phyloP scores from a whole-genome alignment of 768 basidiomycete genomes.

The Leccinum subgranulosum region DNA sequence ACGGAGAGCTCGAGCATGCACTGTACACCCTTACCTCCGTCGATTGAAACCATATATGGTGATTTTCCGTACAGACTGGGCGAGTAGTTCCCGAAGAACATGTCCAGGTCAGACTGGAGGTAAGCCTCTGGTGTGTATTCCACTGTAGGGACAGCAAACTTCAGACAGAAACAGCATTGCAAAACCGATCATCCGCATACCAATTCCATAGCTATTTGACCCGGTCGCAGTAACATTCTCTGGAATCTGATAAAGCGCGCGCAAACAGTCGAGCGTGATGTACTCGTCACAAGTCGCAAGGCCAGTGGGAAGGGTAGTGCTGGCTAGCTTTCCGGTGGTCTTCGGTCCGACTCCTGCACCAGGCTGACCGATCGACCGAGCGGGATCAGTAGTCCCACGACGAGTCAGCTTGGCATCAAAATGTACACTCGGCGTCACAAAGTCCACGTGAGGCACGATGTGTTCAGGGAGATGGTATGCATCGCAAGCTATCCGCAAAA shows the following conservation, averaged over 20 bases:
- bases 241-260: slow-evolving; percentile 26
- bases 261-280: slow-evolving; percentile 31
- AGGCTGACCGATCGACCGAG: not conserved
- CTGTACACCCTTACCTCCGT: slow-evolving; percentile 23
- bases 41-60: slow-evolving; percentile 30
- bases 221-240: slow-evolving; percentile 8
- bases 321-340: slow-evolving; percentile 11
- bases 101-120: slow-evolving; percentile 27
- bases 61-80: slow-evolving; percentile 19
- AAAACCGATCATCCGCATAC: not conserved
- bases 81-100: slow-evolving; percentile 30
- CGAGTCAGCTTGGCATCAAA: slow-evolving; percentile 27
- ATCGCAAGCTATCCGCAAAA: slow-evolving; percentile 26
- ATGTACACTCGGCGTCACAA: slow-evolving; percentile 33
- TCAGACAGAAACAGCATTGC: not conserved
- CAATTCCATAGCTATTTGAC: slow-evolving; percentile 18
- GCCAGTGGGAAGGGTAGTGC: slow-evolving; percentile 1
- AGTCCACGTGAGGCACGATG: slow-evolving; percentile 31
- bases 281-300: slow-evolving; percentile 24
- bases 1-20: not conserved
- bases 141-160: slow-evolving; percentile 11
- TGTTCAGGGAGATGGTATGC: slow-evolving; percentile 33
- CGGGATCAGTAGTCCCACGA: not conserved
- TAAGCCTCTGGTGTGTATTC: slow-evolving; percentile 33
- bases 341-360: slow-evolving; percentile 15